Base-by-base conservation (phyloP, 768 basidiomycete genomes). In the Calocera cornea region DNA sequence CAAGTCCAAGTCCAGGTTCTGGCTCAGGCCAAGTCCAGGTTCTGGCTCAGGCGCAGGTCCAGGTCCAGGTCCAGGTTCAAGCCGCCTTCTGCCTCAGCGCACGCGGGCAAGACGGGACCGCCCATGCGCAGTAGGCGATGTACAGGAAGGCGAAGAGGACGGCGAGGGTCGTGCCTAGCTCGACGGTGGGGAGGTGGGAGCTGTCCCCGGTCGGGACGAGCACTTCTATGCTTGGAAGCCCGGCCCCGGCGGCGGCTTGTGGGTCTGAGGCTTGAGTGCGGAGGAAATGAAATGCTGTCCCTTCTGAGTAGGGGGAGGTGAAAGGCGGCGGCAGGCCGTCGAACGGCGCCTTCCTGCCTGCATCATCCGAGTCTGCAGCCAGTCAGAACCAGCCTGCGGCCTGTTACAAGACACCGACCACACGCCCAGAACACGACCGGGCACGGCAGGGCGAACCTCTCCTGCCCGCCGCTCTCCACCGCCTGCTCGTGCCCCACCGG, bases 311-410 rank as follows among this genome's bases (percentile, higher is more conserved):
- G 8, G 67, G 67, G 10, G 38, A 24, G 31, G 29, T 33, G 31
- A 64, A 67, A 14, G 67, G 67, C 17, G 60, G 12, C 11, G 64
- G 40, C 31, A 67, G 63, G 8, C 24, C 54, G 24, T 67, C 36
- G 34, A 67, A 33, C 3, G 34, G 38, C 33, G 7, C 1, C 2
- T 19, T 67, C 63, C 40, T 38, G 3, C 3, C 24, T 22, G 40
- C 24, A 16, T 41, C 27, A 24, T 2, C 60, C 34, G 54, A 16
- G 40, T 67, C 64, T 38, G 36, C 36, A n/a, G 22, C 29, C 22
- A 38, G 34, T 44, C 64, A 63, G 36, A 31, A 5, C 41, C 11
- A n/a, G 34, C 75, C 75, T 0, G 68, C 33, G 2, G 80, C 76
- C 24, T 72, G 66, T 2, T 69, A n/a, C n/a, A 66, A 31, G 78